Evolutionary conservation across 2,329 filamentous ascomycete genomes (phyloP), one percentile per base, ranked within the genome.

Genomic region (Xylaria sp.): DNA sequence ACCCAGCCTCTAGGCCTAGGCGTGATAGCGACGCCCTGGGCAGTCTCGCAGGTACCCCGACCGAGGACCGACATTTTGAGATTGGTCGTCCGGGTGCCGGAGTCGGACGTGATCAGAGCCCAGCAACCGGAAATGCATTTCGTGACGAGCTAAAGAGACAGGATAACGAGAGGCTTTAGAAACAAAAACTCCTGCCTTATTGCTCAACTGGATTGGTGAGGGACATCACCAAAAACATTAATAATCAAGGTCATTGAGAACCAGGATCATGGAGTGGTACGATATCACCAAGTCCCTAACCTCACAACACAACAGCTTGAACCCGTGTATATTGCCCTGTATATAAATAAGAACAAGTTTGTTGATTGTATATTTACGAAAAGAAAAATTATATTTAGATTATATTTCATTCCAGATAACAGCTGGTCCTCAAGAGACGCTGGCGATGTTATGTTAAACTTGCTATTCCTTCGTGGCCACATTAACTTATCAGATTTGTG

Each of bases 101-200:
- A 10, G 56, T 67, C 31, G 63, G 20, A n/a, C 57, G 54, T 20
- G 64, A 66, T 23, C 64, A 62, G 9, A 46, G 10, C 51, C 33
- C 62, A 6, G 25, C 61, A 18, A 64, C 67, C 0, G 70, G 70
- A 5, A 87, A 87, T 62, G 76, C 79, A 6, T 87, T 87, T 76
- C 79, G 84, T 0, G 84, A 86, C 4, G 86, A 88, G 79, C 66
- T 87, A 71, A 78, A 75, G 68, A 81, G 86, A 72, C 85, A 87
- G 77, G 76, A 84, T 12, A 71, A 78, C 43, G 80, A 83, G 75
- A 80, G 82, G 56, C 69, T 73, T 48, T 79, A 78, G 67, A 64
- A 64, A 15, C 23, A 43, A 23, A 43, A 43, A 6, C 54, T 31
- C 71, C 60, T 36, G 2, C 43, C 33, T 6, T 51, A 48, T 25